Conservation (phyloP, 768 basidiomycete species). For the Tephrocybe sp. region DNA sequence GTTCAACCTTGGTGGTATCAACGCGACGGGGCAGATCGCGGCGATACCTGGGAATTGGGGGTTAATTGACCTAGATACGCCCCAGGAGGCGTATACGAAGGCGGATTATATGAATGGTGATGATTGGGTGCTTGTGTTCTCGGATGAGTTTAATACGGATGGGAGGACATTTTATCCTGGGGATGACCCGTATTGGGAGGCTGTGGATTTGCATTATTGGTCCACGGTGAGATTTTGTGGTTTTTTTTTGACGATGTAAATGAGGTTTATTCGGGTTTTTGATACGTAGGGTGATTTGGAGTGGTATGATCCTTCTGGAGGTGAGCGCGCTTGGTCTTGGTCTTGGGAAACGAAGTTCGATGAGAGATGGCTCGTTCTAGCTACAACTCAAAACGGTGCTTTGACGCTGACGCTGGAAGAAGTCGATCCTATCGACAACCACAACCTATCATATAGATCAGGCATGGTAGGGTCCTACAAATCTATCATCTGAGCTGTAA, state of each 20-base stretch:
- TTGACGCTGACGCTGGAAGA: conserved; percentile 68
- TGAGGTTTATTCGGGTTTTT: not conserved
- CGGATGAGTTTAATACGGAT: conserved; percentile 79
- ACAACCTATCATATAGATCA: conserved; percentile 69
- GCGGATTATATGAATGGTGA: conserved; percentile 59
- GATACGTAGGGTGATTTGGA: conserved; percentile 56
- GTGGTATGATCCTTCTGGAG: conserved; percentile 72
- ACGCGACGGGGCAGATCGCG: conserved; percentile 71
- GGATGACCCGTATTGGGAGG: conserved; percentile 66
- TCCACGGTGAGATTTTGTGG: conserved; percentile 39
- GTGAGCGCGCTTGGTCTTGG: conserved; percentile 15
- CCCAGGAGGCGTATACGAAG: conserved; percentile 51
- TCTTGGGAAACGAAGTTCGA: not conserved
- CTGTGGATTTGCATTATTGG: conserved; percentile 70
- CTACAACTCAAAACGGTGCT: conserved; percentile 69
- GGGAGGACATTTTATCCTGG: conserved; percentile 73
- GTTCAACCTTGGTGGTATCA: conserved; percentile 77
- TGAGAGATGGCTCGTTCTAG: conserved; percentile 16
- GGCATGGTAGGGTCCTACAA: conserved; percentile 41
- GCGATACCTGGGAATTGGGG: conserved; percentile 57
- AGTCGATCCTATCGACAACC: conserved; percentile 41
- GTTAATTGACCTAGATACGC: conserved; percentile 80
- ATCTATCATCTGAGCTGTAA: not conserved
- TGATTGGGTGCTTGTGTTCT: conserved; percentile 61
- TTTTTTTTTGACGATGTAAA: not conserved